Evolutionary conservation across 495 filamentous ascomycete species (phyloP).

Genomic region (Lophiotrema nucula): DNA sequence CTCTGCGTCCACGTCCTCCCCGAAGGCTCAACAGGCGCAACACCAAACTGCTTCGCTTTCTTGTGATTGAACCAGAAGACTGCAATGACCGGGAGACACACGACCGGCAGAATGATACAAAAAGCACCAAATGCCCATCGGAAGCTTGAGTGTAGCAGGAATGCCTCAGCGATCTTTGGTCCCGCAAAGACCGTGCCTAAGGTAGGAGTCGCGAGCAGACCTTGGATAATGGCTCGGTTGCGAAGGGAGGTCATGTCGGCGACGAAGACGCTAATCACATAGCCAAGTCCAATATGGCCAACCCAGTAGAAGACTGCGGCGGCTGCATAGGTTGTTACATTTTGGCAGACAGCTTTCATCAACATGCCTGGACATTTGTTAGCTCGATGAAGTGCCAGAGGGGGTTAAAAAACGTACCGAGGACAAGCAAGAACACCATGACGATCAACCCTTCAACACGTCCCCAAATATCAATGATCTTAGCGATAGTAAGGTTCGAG

Average conservation of each 20-base stretch:
- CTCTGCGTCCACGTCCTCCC: conserved; percentile 49
- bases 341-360: conserved; percentile 49
- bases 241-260: conserved; percentile 29
- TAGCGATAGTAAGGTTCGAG: conserved; percentile 59
- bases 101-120: conserved; percentile 32
- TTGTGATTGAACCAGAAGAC: conserved; percentile 18
- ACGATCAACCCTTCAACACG: conserved; percentile 52
- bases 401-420: no score
- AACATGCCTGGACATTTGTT: no score
- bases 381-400: no score
- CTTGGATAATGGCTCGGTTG: conserved; percentile 26
- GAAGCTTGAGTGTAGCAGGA: conserved; percentile 9
- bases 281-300: conserved; percentile 38
- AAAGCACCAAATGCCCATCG: conserved; percentile 40
- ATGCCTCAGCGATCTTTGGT: background rate
- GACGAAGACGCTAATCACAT: conserved; percentile 22
- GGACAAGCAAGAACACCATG: conserved; percentile 39
- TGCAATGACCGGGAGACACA: conserved; percentile 24
- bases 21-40: conserved; percentile 45
- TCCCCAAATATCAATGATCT: conserved; percentile 65
- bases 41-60: conserved; percentile 41
- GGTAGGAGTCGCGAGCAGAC: conserved; percentile 16
- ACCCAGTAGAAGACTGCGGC: conserved; percentile 55
- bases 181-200: conserved; percentile 23
- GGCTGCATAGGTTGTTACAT: conserved; percentile 48